Evolutionary conservation across 2,329 filamentous ascomycete genomes (phyloP).

Genomic region (Colletotrichum gloeosporioides): DNA sequence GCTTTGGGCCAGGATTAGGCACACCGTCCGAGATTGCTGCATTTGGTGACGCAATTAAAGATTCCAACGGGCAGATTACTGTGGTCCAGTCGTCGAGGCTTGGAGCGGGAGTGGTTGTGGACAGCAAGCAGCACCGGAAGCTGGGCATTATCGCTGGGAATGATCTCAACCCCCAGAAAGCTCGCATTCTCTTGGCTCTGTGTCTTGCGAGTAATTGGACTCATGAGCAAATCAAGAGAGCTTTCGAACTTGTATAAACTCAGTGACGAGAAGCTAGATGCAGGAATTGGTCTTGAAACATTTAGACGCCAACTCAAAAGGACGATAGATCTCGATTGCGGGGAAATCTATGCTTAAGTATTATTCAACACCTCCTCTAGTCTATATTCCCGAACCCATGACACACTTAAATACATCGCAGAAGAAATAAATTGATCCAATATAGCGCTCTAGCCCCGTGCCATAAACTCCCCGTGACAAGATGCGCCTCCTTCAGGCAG

Average conservation of each 20-base stretch:
- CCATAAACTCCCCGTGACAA: not conserved
- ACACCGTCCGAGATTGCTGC: not conserved
- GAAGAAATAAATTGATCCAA: not conserved
- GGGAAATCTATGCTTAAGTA: too few relatives aligned
- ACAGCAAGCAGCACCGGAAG: not conserved
- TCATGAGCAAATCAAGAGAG: not conserved
- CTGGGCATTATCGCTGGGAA: not conserved
- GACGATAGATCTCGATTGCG: too few relatives aligned
- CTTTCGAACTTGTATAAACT: not conserved
- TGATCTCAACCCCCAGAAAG: not conserved
- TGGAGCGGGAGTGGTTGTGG: not conserved
- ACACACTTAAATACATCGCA: not conserved
- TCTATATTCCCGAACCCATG: not conserved
- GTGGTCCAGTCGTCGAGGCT: constrained; percentile 1
- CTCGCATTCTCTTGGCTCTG: not conserved
- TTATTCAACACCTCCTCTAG: not conserved
- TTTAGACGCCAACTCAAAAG: too few relatives aligned
- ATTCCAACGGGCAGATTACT: not conserved
- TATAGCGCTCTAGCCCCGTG: not conserved
- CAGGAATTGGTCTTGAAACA: not conserved
- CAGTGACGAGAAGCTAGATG: not conserved
- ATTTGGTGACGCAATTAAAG: not conserved
- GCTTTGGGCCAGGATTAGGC: not conserved
- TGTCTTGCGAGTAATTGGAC: not conserved
- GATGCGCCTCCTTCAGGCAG: not conserved